Conservation (phyloP, 768 basidiomycete species). For the Cantharellus anzutake region DNA sequence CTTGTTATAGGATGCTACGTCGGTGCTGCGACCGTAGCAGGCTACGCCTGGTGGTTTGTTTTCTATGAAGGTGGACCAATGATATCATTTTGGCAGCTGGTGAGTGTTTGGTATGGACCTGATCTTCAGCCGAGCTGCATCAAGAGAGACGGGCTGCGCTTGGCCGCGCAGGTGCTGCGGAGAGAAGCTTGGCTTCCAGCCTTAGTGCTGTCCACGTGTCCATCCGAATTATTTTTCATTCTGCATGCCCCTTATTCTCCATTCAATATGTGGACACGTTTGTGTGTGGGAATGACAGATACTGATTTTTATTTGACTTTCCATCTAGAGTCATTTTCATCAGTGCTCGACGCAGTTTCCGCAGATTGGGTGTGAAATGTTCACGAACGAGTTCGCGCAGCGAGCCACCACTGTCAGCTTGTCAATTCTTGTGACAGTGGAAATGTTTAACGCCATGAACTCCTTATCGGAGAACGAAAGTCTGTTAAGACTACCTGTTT, state of each 20-base stretch:
- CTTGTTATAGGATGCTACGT: slow-evolving; percentile 87
- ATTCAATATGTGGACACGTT: not conserved
- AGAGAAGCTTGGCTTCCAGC: too few species aligned
- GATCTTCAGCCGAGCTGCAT: not conserved
- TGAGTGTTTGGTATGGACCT: slow-evolving; percentile 23
- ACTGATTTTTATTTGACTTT: not conserved
- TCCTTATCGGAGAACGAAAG: slow-evolving; percentile 96
- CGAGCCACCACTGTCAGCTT: slow-evolving; percentile 90
- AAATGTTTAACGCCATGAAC: slow-evolving; percentile 98
- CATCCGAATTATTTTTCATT: not conserved
- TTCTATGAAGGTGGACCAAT: slow-evolving; percentile 80
- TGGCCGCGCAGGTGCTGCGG: not conserved
- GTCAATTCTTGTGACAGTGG: slow-evolving; percentile 86
- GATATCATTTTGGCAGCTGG: slow-evolving; percentile 83
- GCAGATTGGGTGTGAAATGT: slow-evolving; percentile 90
- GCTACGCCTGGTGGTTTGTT: slow-evolving; percentile 99
- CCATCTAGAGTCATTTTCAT: slow-evolving; percentile 83
- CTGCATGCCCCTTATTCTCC: not conserved
- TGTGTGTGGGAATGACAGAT: not conserved
- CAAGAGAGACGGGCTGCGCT: not conserved
- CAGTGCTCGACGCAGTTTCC: slow-evolving; percentile 70
- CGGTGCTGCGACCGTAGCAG: slow-evolving; percentile 85
- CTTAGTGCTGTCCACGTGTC: not conserved
- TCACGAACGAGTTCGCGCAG: slow-evolving; percentile 68
- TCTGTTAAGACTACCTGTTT: slow-evolving; percentile 68